phyloP scores from a whole-genome alignment of 1,284 basidiomycete species.

The Prillingera fragicola region DNA sequence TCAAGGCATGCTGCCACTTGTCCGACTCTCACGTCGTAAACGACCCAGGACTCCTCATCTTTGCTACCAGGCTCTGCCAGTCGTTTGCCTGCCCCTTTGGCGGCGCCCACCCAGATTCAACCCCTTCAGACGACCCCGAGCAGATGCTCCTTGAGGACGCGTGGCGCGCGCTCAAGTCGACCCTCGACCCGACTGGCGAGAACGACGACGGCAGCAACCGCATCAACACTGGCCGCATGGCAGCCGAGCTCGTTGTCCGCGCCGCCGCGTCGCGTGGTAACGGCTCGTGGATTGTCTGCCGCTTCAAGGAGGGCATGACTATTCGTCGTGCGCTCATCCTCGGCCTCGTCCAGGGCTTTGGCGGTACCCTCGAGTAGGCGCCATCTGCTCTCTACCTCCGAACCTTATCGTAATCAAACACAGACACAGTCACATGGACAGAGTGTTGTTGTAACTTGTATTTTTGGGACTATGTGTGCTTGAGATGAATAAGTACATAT shows the following conservation, averaged over 20 bases:
- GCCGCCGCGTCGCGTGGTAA: conserved; percentile 36
- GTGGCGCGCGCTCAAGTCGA: conserved; percentile 40
- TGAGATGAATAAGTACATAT: too few relatives aligned
- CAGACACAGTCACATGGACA: background rate
- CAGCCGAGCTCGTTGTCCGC: conserved; percentile 44
- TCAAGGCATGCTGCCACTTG: conserved; percentile 46
- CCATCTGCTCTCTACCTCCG: too few relatives aligned
- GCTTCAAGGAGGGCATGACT: conserved; percentile 44
- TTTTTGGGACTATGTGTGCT: too few relatives aligned
- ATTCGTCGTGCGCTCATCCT: conserved; percentile 37
- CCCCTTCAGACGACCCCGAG: conserved; percentile 34
- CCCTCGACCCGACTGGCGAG: conserved; percentile 42
- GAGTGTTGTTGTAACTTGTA: conserved; percentile 6
- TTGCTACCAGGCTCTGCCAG: conserved; percentile 46
- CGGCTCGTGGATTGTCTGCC: conserved; percentile 39
- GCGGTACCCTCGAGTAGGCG: conserved; percentile 37
- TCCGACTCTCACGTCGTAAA: conserved; percentile 47
- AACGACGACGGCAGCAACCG: conserved; percentile 41
- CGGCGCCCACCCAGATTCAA: conserved; percentile 34
- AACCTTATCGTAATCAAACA: too few relatives aligned
- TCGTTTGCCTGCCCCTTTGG: conserved; percentile 40
- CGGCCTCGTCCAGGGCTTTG: conserved; percentile 43
- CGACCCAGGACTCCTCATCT: conserved; percentile 46
- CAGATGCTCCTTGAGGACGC: conserved; percentile 43
- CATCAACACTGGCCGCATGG: conserved; percentile 48